phyloP scores from a whole-genome alignment of 1,284 basidiomycete species.

The Cutaneotrichosporon sp. region DNA sequence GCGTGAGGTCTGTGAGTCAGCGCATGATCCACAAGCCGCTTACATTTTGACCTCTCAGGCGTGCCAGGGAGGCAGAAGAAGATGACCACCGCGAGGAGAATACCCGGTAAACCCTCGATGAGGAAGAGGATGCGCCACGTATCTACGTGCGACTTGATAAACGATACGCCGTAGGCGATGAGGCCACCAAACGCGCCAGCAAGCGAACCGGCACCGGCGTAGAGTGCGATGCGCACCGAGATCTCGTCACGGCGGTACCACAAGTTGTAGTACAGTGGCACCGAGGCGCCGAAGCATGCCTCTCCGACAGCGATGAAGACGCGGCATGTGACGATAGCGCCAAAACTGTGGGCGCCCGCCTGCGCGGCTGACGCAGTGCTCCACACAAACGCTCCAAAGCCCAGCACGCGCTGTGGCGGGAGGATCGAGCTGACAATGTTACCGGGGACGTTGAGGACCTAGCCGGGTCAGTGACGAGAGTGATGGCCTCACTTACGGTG shows the following conservation, averaged over 20 bases:
- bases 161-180: conserved; percentile 23
- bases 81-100: conserved; percentile 61
- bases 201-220: conserved; percentile 39
- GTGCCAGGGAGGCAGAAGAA: conserved; percentile 63
- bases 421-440: conserved; percentile 32
- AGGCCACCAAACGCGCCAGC: conserved; percentile 25
- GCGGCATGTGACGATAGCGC: conserved; percentile 31
- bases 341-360: conserved; percentile 29
- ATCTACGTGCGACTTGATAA: conserved; percentile 11
- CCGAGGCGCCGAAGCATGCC: conserved; percentile 33
- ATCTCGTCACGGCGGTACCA: conserved; percentile 45
- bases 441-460: conserved; percentile 29
- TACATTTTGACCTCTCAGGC: conserved; percentile 62
- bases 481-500: conserved; percentile 14
- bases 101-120: conserved; percentile 8
- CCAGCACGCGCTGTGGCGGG: conserved; percentile 19
- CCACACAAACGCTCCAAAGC: conserved; percentile 33
- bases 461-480: not conserved
- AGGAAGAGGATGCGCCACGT: conserved; percentile 18
- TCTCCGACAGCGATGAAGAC: conserved; percentile 42
- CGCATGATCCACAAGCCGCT: no score
- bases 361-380: conserved; percentile 30
- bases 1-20: not conserved
- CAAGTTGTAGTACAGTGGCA: conserved; percentile 25
- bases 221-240: conserved; percentile 36